Conservation (phyloP, 345 rosid genomes). For the Aquilaria sinensis region DNA sequence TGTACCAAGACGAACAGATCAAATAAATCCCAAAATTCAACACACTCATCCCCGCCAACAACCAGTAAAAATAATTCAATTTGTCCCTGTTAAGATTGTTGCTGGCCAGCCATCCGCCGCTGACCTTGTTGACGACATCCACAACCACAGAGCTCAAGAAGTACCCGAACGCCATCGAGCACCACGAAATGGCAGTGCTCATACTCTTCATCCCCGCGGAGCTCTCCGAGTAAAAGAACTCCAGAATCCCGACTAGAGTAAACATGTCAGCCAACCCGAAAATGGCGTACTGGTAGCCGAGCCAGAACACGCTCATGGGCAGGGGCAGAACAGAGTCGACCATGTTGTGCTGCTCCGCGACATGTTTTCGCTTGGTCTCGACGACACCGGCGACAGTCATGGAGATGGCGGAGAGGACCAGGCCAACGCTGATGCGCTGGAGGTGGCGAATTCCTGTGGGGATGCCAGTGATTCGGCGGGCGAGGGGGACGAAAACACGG, state of each 20-base stretch:
- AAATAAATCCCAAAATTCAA: conserved; percentile 45
- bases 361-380: conserved; percentile 41
- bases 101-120: conserved; percentile 37
- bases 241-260: conserved; percentile 48
- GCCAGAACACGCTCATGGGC: conserved; percentile 57
- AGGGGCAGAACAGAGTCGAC: conserved; percentile 41
- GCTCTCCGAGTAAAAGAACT: conserved; percentile 57
- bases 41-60: conserved; percentile 17
- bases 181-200: conserved; percentile 47
- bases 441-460: conserved; percentile 50
- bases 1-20: conserved; percentile 58
- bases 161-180: conserved; percentile 51
- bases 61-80: conserved; percentile 31
- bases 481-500: conserved; percentile 41
- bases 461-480: conserved; percentile 43
- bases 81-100: conserved; percentile 24
- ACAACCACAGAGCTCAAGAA: conserved; percentile 47
- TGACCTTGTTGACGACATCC: conserved; percentile 46
- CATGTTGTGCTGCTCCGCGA: conserved; percentile 40
- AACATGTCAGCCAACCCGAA: conserved; percentile 64
- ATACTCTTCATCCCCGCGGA: conserved; percentile 49
- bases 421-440: conserved; percentile 47
- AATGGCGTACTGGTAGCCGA: conserved; percentile 44
- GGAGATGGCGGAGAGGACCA: conserved; percentile 44
- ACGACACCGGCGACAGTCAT: conserved; percentile 53